A percentile compares a stretch with the other conserved stretches of the same genome.
phyloP scores from a whole-genome alignment of 108 stramenopile species.

The Mediolabrus comicus region DNA sequence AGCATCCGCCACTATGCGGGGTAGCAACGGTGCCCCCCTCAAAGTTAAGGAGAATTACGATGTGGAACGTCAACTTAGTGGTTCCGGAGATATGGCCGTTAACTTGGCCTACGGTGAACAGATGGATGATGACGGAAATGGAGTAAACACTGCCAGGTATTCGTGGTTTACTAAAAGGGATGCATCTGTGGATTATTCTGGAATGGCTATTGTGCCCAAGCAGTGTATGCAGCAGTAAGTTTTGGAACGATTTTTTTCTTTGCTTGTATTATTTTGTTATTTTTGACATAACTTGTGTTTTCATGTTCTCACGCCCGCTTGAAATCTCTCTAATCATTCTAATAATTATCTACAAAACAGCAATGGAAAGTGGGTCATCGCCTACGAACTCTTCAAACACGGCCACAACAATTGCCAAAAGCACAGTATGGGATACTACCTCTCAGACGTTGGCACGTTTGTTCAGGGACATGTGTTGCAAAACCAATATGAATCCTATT shows the following conservation, averaged over 20 bases:
- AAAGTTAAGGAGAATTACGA: background rate
- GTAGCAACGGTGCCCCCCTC: background rate
- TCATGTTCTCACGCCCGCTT: background rate
- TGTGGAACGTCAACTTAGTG: background rate
- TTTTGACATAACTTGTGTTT: too few species aligned
- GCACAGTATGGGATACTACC: constrained; percentile 21
- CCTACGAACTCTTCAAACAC: constrained; percentile 31
- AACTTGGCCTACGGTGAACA: background rate
- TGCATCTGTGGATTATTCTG: constrained; percentile 11
- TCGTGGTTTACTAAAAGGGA: constrained; percentile 30
- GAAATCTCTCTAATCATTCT: background rate
- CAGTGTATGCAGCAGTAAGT: constrained; percentile 44
- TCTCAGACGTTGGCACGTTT: constrained; percentile 41
- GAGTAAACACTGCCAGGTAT: constrained; percentile 21
- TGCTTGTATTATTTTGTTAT: too few species aligned
- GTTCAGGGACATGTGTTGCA: constrained; percentile 34
- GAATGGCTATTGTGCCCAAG: constrained; percentile 28
- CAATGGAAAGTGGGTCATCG: constrained; percentile 35
- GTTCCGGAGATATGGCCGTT: background rate
- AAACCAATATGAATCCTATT: constrained; percentile 18
- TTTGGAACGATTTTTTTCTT: background rate
- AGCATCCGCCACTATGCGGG: background rate
- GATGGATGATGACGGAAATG: constrained; percentile 13
- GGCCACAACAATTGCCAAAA: constrained; percentile 36
- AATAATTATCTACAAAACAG: constrained; percentile 12